phyloP scores from a whole-genome alignment of 106 monocot species.

The Acorus gramineus region DNA sequence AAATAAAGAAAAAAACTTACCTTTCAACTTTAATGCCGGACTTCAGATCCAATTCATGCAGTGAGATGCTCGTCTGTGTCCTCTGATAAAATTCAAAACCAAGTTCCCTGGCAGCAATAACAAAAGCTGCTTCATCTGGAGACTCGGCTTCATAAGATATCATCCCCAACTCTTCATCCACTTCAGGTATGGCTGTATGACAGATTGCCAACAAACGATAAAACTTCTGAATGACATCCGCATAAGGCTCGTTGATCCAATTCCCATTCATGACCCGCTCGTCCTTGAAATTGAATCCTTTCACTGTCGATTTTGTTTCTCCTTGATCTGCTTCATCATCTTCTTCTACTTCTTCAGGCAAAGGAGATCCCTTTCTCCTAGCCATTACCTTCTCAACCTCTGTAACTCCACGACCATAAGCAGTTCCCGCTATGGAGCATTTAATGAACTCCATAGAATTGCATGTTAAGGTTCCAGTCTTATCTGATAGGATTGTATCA shows the following conservation, averaged over 20 bases:
- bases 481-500: constrained; percentile 8
- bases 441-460: constrained; percentile 16
- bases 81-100: constrained; percentile 15
- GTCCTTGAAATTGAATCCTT: constrained; percentile 15
- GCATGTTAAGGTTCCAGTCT: constrained; percentile 10
- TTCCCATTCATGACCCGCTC: constrained; percentile 14
- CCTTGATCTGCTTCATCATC: background rate
- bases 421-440: constrained; percentile 10
- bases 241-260: constrained; percentile 6
- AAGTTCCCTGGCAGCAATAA: constrained; percentile 14
- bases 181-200: constrained; percentile 14
- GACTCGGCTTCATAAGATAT: constrained; percentile 17
- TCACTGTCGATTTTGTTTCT: background rate
- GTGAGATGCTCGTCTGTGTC: constrained; percentile 1
- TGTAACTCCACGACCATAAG: constrained; percentile 6
- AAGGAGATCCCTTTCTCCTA: background rate
- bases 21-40: constrained; percentile 5
- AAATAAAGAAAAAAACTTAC: constrained; percentile 3
- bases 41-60: constrained; percentile 1
- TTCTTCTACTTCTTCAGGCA: background rate
- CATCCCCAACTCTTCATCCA: constrained; percentile 2
- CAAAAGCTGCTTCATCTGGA: constrained; percentile 16
- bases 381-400: constrained; percentile 11
- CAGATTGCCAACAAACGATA: constrained; percentile 11
- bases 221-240: constrained; percentile 9